Evolutionary conservation across 805 yeast genomes (phyloP).

Genomic region (Yamadazyma phyllophila): DNA sequence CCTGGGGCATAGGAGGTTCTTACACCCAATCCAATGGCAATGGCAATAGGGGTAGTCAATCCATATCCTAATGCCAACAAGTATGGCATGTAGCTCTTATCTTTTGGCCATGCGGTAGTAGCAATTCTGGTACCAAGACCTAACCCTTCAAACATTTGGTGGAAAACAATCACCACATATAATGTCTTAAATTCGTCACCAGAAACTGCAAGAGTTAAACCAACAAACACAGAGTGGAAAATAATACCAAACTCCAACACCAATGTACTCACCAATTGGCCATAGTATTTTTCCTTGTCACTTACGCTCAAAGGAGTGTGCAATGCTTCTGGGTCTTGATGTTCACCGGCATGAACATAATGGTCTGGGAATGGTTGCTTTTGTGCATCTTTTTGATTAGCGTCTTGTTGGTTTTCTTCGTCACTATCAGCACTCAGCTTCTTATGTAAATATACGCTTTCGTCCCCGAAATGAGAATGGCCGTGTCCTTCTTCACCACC

Average conservation of each 20-base stretch:
- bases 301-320: conserved; percentile 33
- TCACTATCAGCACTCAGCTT: conserved; percentile 15
- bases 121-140: conserved; percentile 75
- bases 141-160: conserved; percentile 83
- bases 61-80: conserved; percentile 49
- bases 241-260: conserved; percentile 76
- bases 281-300: conserved; percentile 48
- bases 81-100: conserved; percentile 53
- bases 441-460: conserved; percentile 27
- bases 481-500: conserved; percentile 30
- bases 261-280: conserved; percentile 47
- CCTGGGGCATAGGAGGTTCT: conserved; percentile 60
- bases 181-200: conserved; percentile 73
- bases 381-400: conserved; percentile 8
- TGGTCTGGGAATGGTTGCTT: conserved; percentile 34
- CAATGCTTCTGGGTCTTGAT: conserved; percentile 44
- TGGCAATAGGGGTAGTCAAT: conserved; percentile 68
- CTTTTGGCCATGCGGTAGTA: conserved; percentile 33
- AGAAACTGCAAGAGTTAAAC: conserved; percentile 72
- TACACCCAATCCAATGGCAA: conserved; percentile 77
- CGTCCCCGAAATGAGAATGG: conserved; percentile 58
- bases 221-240: conserved; percentile 82
- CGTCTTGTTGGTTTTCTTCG: conserved; percentile 13
- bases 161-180: conserved; percentile 68
- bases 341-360: conserved; percentile 42